Percentiles rank a stretch among this genome's conserved stretches.
Evolutionary conservation across 148 eudicot species (phyloP).

Genomic region (Vaccinium darrowii): DNA sequence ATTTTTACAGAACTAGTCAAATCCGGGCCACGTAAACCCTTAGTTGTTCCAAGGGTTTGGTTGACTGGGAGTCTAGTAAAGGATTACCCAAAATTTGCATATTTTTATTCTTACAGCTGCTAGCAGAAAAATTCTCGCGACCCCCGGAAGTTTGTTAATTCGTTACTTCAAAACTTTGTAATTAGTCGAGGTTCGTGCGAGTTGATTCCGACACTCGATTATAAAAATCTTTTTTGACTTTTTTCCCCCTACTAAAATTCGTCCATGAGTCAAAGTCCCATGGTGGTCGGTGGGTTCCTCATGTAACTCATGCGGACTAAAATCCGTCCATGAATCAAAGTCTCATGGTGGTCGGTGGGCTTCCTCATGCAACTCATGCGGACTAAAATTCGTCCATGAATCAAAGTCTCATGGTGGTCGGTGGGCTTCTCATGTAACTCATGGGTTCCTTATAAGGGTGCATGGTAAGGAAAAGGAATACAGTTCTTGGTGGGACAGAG

Average conservation of each 20-base stretch:
- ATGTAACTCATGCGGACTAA: not conserved
- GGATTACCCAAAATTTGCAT: not conserved
- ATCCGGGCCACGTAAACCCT: no score
- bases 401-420: not conserved
- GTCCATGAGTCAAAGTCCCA: not conserved
- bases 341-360: slow-evolving; percentile 2
- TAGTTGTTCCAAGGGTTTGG: no score
- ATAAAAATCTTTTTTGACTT: not conserved
- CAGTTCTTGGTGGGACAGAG: no score
- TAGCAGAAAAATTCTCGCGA: no score
- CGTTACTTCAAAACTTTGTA: no score
- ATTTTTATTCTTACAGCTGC: not conserved
- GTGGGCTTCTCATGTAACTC: not conserved
- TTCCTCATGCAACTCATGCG: not conserved
- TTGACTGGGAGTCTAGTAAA: no score
- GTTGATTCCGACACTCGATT: not conserved
- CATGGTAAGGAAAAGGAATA: no score
- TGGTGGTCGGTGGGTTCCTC: not conserved
- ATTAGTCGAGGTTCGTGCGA: no score
- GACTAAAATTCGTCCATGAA: not conserved
- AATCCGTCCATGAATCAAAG: not conserved
- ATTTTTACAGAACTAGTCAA: no score
- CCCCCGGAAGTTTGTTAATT: not conserved
- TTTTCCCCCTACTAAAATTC: not conserved
- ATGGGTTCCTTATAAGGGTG: no score